Conservation (phyloP, 306 rosid genomes). For the Acmispon strigosus region DNA sequence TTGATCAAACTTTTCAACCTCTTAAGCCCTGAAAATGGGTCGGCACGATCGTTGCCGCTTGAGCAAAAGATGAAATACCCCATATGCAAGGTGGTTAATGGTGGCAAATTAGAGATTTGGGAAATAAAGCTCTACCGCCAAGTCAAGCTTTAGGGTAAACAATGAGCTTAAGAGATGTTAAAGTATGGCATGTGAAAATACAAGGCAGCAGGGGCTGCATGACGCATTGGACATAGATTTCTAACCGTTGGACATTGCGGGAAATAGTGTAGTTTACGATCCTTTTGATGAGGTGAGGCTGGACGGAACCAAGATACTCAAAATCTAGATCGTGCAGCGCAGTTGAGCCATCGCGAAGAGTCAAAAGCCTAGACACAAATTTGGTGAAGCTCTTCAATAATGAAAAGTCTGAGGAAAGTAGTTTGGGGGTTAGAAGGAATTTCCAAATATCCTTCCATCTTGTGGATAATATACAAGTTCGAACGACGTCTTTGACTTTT, state of each 20-base stretch:
- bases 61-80: background rate
- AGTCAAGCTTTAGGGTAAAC: background rate
- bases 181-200: background rate
- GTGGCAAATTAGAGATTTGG: background rate
- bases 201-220: background rate
- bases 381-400: too few species aligned
- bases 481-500: too few species aligned
- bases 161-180: slow-evolving; percentile 1
- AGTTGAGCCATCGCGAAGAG: background rate
- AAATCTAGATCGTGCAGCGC: background rate
- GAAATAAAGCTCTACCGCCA: background rate
- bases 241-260: background rate
- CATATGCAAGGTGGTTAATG: background rate
- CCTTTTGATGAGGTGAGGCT: background rate
- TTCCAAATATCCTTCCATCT: too few species aligned
- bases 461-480: too few species aligned
- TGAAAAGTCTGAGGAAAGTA: too few species aligned
- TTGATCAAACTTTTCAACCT: background rate
- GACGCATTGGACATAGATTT: background rate
- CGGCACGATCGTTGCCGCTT: background rate
- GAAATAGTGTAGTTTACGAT: background rate
- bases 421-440: background rate
- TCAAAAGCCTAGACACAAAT: background rate
- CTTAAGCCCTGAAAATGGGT: background rate
- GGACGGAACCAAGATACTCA: background rate